Percentiles rank a stretch among this genome's conserved stretches.
Evolutionary conservation across 1,284 basidiomycete genomes (phyloP).

Genomic region (Pterulicium gracile): DNA sequence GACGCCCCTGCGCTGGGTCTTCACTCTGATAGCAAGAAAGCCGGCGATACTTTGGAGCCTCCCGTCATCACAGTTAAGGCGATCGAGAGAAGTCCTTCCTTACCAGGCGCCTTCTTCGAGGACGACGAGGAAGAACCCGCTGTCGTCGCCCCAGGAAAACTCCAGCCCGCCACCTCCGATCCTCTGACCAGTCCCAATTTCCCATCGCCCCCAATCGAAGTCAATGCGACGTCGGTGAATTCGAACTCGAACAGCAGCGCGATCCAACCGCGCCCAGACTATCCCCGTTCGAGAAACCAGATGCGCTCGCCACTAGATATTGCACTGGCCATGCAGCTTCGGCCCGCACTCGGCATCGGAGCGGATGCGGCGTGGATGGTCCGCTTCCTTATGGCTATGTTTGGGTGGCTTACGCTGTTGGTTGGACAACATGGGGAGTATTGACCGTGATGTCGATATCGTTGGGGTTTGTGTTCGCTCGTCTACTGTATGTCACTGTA

Average conservation of each 20-base stretch:
- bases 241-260: not conserved
- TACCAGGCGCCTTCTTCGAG: not conserved
- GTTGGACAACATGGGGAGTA: slow-evolving; percentile 2
- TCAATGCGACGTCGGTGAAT: not conserved
- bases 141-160: no score
- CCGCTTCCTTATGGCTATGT: slow-evolving; percentile 65
- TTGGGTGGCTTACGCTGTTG: slow-evolving; percentile 60
- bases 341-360: slow-evolving; percentile 52
- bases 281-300: not conserved
- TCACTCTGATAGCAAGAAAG: not conserved
- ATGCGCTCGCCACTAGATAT: slow-evolving; percentile 43
- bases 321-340: slow-evolving; percentile 65
- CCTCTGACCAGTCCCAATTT: not conserved
- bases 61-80: not conserved
- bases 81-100: not conserved
- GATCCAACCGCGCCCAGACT: not conserved
- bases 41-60: not conserved
- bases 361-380: slow-evolving; percentile 72
- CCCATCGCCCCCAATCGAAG: not conserved
- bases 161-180: not conserved
- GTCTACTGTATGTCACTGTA: no score
- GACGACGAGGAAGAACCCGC: not conserved
- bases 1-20: slow-evolving; percentile 1
- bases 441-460: not conserved
- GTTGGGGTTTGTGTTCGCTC: no score